A percentile compares a stretch with the other conserved stretches of the same genome.
phyloP scores from a whole-genome alignment of 257 asterid genomes.

The Euphrasia confusa region DNA sequence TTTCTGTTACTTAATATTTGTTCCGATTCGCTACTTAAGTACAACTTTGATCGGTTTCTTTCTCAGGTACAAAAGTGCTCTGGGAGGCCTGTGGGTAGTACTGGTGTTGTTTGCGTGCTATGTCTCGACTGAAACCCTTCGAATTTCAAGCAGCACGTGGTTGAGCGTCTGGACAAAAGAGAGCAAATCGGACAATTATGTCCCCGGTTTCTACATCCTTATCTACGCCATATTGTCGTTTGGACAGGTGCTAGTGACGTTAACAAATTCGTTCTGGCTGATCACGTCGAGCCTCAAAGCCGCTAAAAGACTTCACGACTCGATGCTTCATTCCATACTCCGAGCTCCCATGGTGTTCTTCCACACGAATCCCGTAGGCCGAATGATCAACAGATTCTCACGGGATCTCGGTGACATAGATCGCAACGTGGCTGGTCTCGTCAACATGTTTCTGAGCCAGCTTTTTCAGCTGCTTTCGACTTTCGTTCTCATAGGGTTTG shows the following conservation, averaged over 20 bases:
- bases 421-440: constrained; percentile 53
- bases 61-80: constrained; percentile 60
- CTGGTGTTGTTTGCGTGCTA: constrained; percentile 61
- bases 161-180: constrained; percentile 85
- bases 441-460: constrained; percentile 53
- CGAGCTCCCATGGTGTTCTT: constrained; percentile 88
- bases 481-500: constrained; percentile 63
- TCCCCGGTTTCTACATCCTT: constrained; percentile 65
- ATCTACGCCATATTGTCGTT: constrained; percentile 71
- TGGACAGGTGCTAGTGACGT: constrained; percentile 77
- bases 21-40: background rate
- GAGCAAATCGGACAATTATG: constrained; percentile 43
- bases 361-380: constrained; percentile 81
- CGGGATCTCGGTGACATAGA: constrained; percentile 73
- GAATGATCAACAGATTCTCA: constrained; percentile 72
- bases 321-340: constrained; percentile 60
- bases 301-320: constrained; percentile 65
- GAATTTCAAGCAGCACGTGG: constrained; percentile 92
- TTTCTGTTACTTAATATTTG: background rate
- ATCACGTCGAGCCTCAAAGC: constrained; percentile 68
- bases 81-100: constrained; percentile 88
- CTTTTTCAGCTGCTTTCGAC: constrained; percentile 69
- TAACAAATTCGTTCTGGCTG: constrained; percentile 78
- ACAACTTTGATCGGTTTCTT: constrained; percentile 19
- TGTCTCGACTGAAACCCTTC: constrained; percentile 56